phyloP scores from a whole-genome alignment of 345 rosid genomes.

The Theobroma cacao region DNA sequence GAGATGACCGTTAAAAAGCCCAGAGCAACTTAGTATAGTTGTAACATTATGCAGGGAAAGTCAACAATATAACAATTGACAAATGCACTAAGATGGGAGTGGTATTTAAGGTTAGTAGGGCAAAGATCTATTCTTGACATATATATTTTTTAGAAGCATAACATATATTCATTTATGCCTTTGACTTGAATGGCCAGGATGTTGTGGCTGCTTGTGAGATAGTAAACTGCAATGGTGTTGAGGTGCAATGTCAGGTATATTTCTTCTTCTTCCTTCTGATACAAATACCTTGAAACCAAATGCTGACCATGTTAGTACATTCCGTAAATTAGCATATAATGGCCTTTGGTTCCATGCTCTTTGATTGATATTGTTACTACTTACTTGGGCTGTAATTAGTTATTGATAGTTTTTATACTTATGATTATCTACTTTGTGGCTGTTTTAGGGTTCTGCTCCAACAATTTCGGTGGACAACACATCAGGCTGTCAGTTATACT shows the following conservation, averaged over 20 bases:
- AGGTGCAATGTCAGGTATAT: slow-evolving; percentile 97
- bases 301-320: background rate
- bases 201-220: slow-evolving; percentile 99
- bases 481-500: slow-evolving; percentile 77
- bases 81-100: slow-evolving; percentile 94
- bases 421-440: slow-evolving; percentile 16
- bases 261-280: slow-evolving; percentile 8
- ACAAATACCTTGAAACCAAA: background rate
- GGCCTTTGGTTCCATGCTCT: background rate
- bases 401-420: background rate
- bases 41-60: slow-evolving; percentile 70
- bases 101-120: slow-evolving; percentile 71
- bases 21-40: slow-evolving; percentile 8
- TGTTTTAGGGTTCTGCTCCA: slow-evolving; percentile 86
- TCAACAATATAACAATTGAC: slow-evolving; percentile 93
- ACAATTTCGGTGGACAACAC: slow-evolving; percentile 95
- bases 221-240: slow-evolving; percentile 89
- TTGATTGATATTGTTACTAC: background rate
- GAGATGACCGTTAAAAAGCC: background rate
- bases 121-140: background rate
- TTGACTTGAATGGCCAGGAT: slow-evolving; percentile 50
- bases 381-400: background rate
- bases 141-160: background rate
- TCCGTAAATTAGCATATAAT: background rate
- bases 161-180: slow-evolving; percentile 15